A percentile compares a stretch with the other conserved stretches of the same genome.
phyloP scores from a whole-genome alignment of 306 rosid genomes.

The Cucurbita moschata region DNA sequence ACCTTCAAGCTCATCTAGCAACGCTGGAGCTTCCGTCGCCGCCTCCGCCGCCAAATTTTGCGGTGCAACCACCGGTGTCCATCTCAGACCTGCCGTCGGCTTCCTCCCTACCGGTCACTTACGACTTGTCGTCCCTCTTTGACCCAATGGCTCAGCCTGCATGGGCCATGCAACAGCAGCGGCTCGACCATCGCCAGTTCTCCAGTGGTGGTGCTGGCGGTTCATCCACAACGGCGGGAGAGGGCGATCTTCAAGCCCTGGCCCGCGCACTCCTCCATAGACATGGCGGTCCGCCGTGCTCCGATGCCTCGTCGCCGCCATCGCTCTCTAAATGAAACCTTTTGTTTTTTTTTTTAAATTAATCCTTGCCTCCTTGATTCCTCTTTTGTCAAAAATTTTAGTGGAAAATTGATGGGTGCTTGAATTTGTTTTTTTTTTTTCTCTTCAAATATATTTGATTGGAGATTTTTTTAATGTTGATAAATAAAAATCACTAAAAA shows the following conservation, averaged over 20 bases:
- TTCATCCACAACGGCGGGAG: constrained; percentile 11
- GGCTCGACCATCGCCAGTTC: constrained; percentile 34
- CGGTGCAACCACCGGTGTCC: constrained; percentile 22
- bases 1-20: constrained; percentile 68
- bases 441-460: not conserved
- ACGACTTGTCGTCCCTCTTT: constrained; percentile 68
- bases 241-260: constrained; percentile 61
- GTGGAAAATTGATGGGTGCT: not conserved
- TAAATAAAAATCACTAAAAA: too few relatives aligned
- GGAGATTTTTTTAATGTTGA: not conserved
- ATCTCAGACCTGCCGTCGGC: constrained; percentile 41
- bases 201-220: constrained; percentile 16
- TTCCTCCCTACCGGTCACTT: constrained; percentile 26
- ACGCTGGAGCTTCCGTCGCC: constrained; percentile 61
- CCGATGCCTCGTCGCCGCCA: constrained; percentile 34
- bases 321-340: constrained; percentile 35
- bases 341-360: too few relatives aligned
- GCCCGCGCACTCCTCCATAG: constrained; percentile 56
- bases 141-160: constrained; percentile 64
- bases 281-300: constrained; percentile 33
- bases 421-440: not conserved
- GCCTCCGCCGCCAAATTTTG: constrained; percentile 24
- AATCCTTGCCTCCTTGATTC: not conserved
- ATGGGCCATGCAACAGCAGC: constrained; percentile 52
- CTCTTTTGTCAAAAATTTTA: not conserved